These are phyloP conservation scores for Saccharomyces eubayanus DNA, from an alignment of 805 yeast species.

Conservation along the genomic window DNA sequence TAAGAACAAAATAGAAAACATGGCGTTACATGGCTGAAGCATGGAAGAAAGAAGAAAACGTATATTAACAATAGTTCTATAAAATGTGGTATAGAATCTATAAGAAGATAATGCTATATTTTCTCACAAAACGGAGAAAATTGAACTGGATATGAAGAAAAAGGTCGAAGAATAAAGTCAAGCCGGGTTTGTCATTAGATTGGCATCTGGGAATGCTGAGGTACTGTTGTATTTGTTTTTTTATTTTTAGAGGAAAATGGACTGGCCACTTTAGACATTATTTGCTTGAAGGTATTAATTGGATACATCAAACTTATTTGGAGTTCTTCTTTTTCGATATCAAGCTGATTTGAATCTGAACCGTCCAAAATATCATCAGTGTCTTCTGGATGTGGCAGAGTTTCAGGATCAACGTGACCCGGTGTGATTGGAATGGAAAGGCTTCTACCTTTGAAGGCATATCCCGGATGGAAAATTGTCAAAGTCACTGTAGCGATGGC, in stretches of 20 bases:
- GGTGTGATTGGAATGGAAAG: conserved; percentile 19
- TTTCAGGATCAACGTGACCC: conserved; percentile 13
- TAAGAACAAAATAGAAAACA: neutral
- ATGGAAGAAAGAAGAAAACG: neutral
- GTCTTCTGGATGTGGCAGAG: conserved; percentile 1
- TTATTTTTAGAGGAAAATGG: neutral
- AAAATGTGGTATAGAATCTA: neutral
- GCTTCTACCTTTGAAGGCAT: conserved; percentile 36
- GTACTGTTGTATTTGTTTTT: neutral
- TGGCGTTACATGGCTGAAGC: neutral
- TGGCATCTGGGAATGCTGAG: neutral
- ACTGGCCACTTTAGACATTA: neutral
- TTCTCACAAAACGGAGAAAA: neutral
- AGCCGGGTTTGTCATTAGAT: neutral
- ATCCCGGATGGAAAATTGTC: conserved; percentile 57
- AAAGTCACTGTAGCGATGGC: conserved; percentile 39
- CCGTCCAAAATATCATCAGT: conserved; percentile 1
- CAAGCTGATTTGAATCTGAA: neutral
- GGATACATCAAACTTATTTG: neutral
- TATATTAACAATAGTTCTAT: neutral
- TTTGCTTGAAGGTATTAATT: neutral
- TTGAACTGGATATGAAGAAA: neutral
- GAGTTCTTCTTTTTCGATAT: neutral
- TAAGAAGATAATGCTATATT: neutral
- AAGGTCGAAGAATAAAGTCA: neutral